Percentiles rank a stretch among this genome's conserved stretches.
Evolutionary conservation across 2,329 filamentous ascomycete species (phyloP).

Genomic region (Pezicula rhizophila): DNA sequence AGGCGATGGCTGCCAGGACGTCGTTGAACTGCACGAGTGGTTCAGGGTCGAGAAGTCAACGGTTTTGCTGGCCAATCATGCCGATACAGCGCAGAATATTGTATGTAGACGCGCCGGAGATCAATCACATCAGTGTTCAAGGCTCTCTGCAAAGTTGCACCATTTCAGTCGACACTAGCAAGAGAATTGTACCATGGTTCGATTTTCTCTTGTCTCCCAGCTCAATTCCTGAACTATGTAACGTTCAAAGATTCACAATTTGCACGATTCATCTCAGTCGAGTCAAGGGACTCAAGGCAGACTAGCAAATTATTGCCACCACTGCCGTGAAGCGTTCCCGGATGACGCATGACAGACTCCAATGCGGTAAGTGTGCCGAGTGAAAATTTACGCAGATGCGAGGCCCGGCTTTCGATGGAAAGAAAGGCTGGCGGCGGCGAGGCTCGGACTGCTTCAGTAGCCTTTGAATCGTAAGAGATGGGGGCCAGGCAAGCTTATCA

Average conservation of each 20-base stretch:
- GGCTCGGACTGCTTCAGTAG: too few relatives aligned
- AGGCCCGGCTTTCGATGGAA: neutral
- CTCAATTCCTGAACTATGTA: too few relatives aligned
- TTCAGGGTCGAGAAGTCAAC: neutral
- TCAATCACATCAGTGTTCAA: neutral
- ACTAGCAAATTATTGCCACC: neutral
- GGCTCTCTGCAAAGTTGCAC: too few relatives aligned
- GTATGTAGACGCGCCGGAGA: neutral
- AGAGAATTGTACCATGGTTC: too few relatives aligned
- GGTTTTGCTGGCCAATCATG: neutral
- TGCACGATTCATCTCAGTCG: too few relatives aligned
- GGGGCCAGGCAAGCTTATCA: too few relatives aligned
- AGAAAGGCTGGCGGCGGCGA: neutral
- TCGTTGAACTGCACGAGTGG: neutral
- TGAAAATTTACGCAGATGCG: neutral
- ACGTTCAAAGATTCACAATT: too few relatives aligned
- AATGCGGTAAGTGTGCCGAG: conserved; percentile 6
- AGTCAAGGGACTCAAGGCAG: too few relatives aligned
- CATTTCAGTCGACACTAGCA: too few relatives aligned
- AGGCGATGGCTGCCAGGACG: conserved; percentile 1
- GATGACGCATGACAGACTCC: conserved; percentile 10
- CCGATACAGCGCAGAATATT: neutral
- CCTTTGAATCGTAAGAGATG: too few relatives aligned
- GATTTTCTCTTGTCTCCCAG: too few relatives aligned
- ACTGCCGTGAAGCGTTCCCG: neutral